Evolutionary conservation across 106 monocot species (phyloP), one percentile per base, ranked within the genome.

Genomic region (Triglochin maritima): DNA sequence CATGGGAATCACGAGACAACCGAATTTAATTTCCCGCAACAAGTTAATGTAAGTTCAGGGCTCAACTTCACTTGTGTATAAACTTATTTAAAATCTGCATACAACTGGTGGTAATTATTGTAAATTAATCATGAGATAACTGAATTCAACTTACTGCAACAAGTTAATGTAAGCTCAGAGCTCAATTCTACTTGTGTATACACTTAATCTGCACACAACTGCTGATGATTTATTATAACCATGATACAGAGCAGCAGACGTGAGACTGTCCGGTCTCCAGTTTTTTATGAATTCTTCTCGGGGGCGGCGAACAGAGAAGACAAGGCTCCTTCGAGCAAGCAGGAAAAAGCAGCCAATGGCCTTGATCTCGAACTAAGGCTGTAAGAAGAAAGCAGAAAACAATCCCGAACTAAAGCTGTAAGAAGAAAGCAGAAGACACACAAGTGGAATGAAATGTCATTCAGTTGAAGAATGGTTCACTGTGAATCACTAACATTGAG

Each of bases 311-410:
- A 15, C 10, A 51, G 13, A 42, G 0, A 13, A 2, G 44, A 11
- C 8, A 17, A 48, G 17, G 10, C 42, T 16, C 5, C 54, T 56
- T 57, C 62, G 47, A 3, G 9, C 4, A 4, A 47, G 41, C 65
- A 74, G 66, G 67, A 15, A 67, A 47, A 47, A 11, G 47, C 12
- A 44, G 66, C 59, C 4, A 50, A 74, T 13, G 7, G 13, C 11
- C 15, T 74, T 17, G 75, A 75, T 67, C 59, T 75, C 12, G 17
- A 46, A 43, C 62, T 75, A 68, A 75, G 61, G 51, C 57, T 75
- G 15, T 64, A 63, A 45, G 47, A 44, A 59, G n/a, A 7, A 59
- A 29, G 29, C 29, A 29, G 29, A 29, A 29, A 29, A 29, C 29
- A 29, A 29, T 29, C 29, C 29, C 29, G 29, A 29, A 29, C 1